Conservation (phyloP, 108 stramenopile species). For the Cylindrotheca fusiformis region DNA sequence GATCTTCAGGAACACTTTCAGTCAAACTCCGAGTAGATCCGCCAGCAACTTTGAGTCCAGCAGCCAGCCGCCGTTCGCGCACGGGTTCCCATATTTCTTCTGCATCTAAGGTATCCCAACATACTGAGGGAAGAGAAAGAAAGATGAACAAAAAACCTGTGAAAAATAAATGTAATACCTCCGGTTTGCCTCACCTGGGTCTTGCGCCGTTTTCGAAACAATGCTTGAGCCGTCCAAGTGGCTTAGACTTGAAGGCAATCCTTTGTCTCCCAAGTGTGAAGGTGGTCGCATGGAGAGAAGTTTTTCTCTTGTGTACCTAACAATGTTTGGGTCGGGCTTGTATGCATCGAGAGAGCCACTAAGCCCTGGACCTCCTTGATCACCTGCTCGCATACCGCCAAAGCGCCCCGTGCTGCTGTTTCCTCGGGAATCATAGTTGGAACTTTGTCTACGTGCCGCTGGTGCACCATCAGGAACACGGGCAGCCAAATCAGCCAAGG, state of each 20-base stretch:
- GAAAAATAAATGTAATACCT: conserved; percentile 3
- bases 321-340: conserved; percentile 42
- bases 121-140: conserved; percentile 42
- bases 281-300: conserved; percentile 65
- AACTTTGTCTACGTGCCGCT: conserved; percentile 6
- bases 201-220: conserved; percentile 52
- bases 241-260: conserved; percentile 39
- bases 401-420: conserved; percentile 18
- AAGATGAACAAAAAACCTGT: conserved; percentile 5
- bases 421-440: conserved; percentile 4
- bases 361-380: conserved; percentile 6
- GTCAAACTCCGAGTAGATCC: background rate
- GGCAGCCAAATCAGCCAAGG: conserved; percentile 59
- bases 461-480: conserved; percentile 26
- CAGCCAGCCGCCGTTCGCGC: conserved; percentile 21
- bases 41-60: conserved; percentile 11
- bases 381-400: conserved; percentile 16
- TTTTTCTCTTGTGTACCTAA: conserved; percentile 78
- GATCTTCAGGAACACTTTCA: background rate
- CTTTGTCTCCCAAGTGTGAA: conserved; percentile 18
- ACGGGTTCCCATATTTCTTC: conserved; percentile 74
- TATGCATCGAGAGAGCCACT: conserved; percentile 17
- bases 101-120: conserved; percentile 81
- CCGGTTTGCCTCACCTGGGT: conserved; percentile 71
- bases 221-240: conserved; percentile 54